A percentile compares a stretch with the other conserved stretches of the same genome.
Conservation (phyloP, 805 yeast species). For the Spathaspora boniae region DNA sequence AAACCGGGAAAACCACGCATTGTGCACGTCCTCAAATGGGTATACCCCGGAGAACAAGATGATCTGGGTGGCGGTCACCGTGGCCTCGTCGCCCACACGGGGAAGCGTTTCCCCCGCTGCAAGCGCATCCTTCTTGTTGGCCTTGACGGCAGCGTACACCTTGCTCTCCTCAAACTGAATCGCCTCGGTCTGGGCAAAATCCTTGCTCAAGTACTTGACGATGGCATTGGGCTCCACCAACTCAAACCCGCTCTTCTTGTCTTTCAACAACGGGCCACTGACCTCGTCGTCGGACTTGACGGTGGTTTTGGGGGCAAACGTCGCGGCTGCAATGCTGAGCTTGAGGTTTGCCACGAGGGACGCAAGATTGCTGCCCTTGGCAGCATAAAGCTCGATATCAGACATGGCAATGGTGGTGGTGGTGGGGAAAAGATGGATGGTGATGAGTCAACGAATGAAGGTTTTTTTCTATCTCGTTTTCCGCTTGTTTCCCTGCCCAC, state of each 20-base stretch:
- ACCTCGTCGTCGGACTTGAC: constrained; percentile 22
- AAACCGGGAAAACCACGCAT: constrained; percentile 43
- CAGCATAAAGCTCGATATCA: constrained; percentile 24
- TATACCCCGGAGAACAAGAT: constrained; percentile 58
- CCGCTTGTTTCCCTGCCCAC: too few relatives aligned
- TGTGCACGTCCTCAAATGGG: constrained; percentile 32
- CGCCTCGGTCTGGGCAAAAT: constrained; percentile 35
- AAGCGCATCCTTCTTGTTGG: constrained; percentile 25
- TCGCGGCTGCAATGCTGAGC: constrained; percentile 39
- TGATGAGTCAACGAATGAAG: neutral
- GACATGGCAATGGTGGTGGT: constrained; percentile 7
- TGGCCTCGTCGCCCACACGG: constrained; percentile 17
- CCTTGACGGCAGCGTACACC: constrained; percentile 39
- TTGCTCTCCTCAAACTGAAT: constrained; percentile 43
- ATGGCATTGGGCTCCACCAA: constrained; percentile 67
- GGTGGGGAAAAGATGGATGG: neutral
- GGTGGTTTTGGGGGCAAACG: constrained; percentile 23
- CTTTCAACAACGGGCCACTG: constrained; percentile 25
- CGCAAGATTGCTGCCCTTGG: constrained; percentile 20
- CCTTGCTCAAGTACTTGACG: constrained; percentile 56
- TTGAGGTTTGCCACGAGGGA: constrained; percentile 42
- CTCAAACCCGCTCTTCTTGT: constrained; percentile 39
- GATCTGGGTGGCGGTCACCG: constrained; percentile 49
- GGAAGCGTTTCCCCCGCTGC: constrained; percentile 14
- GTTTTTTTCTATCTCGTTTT: neutral